phyloP scores from a whole-genome alignment of 164 flowering plant species.

The Magnolia changhungtana region DNA sequence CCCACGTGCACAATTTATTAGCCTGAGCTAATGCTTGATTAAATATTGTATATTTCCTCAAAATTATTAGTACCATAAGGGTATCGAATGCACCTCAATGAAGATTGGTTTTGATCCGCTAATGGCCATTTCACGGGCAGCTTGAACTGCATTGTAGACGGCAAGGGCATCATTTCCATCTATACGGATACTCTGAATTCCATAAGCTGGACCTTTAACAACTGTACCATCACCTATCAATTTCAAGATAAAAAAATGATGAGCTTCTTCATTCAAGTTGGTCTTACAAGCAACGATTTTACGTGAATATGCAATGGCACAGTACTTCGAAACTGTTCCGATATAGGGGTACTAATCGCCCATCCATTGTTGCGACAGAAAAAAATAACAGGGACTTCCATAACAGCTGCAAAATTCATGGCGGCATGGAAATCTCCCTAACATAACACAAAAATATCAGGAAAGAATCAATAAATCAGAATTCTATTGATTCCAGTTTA shows the following conservation, averaged over 20 bases:
- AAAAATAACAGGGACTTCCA: constrained; percentile 84
- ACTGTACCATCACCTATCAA: constrained; percentile 81
- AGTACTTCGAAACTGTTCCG: constrained; percentile 91
- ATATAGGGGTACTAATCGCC: constrained; percentile 91
- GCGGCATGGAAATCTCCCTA: constrained; percentile 99
- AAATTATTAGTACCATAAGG: background rate
- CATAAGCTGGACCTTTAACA: constrained; percentile 81
- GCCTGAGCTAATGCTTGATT: too few relatives aligned
- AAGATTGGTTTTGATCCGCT: constrained; percentile 64
- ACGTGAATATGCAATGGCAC: background rate
- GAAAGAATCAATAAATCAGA: background rate
- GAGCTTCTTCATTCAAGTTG: background rate
- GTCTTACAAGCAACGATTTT: background rate
- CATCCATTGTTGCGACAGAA: constrained; percentile 97
- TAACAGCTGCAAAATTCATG: constrained; percentile 87
- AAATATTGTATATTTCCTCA: background rate
- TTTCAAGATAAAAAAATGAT: background rate
- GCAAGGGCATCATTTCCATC: constrained; percentile 98
- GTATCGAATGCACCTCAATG: constrained; percentile 55
- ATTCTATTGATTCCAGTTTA: background rate
- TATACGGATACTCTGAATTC: constrained; percentile 73
- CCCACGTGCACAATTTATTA: too few relatives aligned
- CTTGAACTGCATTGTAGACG: constrained; percentile 56
- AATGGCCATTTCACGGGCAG: constrained; percentile 83
- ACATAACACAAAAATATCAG: constrained; percentile 20